A percentile compares a stretch with the other conserved stretches of the same genome.
Evolutionary conservation across 2,329 filamentous ascomycete species (phyloP).

Genomic region (Colletotrichum orbiculare): DNA sequence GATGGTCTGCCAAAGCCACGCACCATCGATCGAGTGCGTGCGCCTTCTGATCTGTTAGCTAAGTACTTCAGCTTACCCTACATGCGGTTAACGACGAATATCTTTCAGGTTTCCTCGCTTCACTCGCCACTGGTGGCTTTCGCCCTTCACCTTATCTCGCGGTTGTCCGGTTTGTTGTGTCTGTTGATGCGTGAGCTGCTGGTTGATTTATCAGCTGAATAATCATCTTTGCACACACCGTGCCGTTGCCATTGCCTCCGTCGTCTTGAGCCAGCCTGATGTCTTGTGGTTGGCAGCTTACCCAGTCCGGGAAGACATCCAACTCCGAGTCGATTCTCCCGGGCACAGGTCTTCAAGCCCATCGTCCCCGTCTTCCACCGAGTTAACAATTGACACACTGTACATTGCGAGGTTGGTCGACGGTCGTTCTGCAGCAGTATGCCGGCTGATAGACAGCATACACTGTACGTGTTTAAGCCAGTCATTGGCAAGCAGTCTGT

Average conservation of each 20-base stretch:
- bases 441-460: not conserved
- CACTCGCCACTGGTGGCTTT: not conserved
- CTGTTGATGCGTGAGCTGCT: too few relatives aligned
- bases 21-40: slow-evolving; percentile 2
- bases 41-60: too few relatives aligned
- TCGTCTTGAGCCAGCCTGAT: not conserved
- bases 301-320: not conserved
- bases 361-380: not conserved
- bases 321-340: too few relatives aligned
- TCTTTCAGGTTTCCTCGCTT: not conserved
- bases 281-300: not conserved
- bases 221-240: not conserved
- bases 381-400: slow-evolving; percentile 13
- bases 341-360: too few relatives aligned
- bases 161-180: too few relatives aligned
- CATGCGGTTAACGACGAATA: not conserved
- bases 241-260: slow-evolving; percentile 8
- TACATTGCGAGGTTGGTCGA: slow-evolving; percentile 7
- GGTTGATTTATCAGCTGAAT: slow-evolving; percentile 29
- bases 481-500: not conserved
- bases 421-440: slow-evolving; percentile 4
- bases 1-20: slow-evolving; percentile 17
- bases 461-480: slow-evolving; percentile 20
- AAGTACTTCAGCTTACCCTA: not conserved
- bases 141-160: slow-evolving; percentile 18